Conservation (phyloP, 1,139 yeast species). For the Spathaspora jeffriesii region DNA sequence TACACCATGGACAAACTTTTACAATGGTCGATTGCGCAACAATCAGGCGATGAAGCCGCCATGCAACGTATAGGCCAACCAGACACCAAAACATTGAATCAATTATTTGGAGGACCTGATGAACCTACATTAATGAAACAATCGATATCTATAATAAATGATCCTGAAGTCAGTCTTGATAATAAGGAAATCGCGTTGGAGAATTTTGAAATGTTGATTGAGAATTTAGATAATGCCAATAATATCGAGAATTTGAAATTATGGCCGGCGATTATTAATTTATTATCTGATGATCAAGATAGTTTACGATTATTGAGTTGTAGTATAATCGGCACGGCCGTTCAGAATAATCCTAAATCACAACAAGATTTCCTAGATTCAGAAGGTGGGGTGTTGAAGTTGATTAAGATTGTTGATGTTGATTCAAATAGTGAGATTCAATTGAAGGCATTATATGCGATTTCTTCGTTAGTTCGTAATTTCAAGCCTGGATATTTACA, state of each 20-base stretch:
- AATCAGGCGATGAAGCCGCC: constrained; percentile 68
- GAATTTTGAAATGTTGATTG: constrained; percentile 92
- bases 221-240: constrained; percentile 93
- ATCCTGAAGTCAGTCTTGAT: constrained; percentile 63
- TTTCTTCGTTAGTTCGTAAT: constrained; percentile 77
- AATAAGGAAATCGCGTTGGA: constrained; percentile 79
- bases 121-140: constrained; percentile 86
- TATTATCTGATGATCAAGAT: constrained; percentile 41
- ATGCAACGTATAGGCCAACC: constrained; percentile 62
- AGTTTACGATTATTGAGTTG: constrained; percentile 60
- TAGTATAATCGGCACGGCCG: constrained; percentile 86
- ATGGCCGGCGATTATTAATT: constrained; percentile 69
- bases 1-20: constrained; percentile 87
- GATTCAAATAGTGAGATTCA: constrained; percentile 36
- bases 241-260: constrained; percentile 80
- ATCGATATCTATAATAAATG: constrained; percentile 61
- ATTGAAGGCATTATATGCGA: constrained; percentile 73
- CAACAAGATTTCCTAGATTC: constrained; percentile 65
- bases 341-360: constrained; percentile 80
- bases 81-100: constrained; percentile 75
- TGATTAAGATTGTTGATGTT: constrained; percentile 38
- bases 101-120: constrained; percentile 81
- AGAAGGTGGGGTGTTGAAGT: constrained; percentile 45
- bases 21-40: constrained; percentile 89
- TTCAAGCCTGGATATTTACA: constrained; percentile 52